Conservation (phyloP, 1,139 yeast species). For the Pichia sp. region DNA sequence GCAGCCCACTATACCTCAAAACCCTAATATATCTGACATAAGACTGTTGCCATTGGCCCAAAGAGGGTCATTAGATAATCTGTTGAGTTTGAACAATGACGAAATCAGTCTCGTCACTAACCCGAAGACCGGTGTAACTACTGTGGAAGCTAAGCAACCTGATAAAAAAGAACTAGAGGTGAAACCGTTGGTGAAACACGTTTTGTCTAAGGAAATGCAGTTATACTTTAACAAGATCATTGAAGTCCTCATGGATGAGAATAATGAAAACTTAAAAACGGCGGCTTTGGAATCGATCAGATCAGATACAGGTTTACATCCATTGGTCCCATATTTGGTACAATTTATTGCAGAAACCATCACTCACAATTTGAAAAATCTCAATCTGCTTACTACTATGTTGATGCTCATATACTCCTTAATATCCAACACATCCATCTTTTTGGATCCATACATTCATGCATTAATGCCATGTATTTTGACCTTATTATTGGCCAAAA, state of each 20-base stretch:
- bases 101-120: conserved; percentile 24
- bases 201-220: conserved; percentile 87
- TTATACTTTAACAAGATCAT: conserved; percentile 88
- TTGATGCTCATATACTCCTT: conserved; percentile 83
- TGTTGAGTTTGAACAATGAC: conserved; percentile 29
- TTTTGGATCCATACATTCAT: conserved; percentile 93
- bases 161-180: conserved; percentile 63
- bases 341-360: conserved; percentile 96
- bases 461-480: conserved; percentile 93
- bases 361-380: conserved; percentile 75
- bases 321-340: conserved; percentile 90
- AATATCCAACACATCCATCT: conserved; percentile 76
- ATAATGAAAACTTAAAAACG: conserved; percentile 52
- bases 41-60: conserved; percentile 57
- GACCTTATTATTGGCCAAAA: conserved; percentile 81
- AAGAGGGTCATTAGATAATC: conserved; percentile 62
- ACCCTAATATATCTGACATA: conserved; percentile 78
- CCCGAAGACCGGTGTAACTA: conserved; percentile 22
- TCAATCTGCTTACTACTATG: conserved; percentile 76
- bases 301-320: conserved; percentile 95
- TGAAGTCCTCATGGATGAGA: conserved; percentile 62
- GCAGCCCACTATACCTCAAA: conserved; percentile 96
- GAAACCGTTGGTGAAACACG: conserved; percentile 94
- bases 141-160: conserved; percentile 21
- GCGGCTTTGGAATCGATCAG: conserved; percentile 82